phyloP scores from a whole-genome alignment of 164 flowering plant species.

The Cinnamomum micranthum region DNA sequence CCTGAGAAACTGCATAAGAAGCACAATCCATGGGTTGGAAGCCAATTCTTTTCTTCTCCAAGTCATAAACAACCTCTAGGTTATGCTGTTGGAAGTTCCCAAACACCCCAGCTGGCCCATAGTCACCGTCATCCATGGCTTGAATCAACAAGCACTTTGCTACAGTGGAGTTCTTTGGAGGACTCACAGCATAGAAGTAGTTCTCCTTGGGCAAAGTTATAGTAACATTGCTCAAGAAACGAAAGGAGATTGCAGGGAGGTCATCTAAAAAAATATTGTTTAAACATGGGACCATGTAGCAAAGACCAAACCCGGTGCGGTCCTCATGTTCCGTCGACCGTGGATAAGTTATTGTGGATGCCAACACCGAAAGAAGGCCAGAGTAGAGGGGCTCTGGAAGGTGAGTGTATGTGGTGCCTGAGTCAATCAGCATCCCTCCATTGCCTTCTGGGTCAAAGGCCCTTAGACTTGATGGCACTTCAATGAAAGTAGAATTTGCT shows the following conservation, averaged over 20 bases:
- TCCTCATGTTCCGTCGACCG: conserved; percentile 38
- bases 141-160: conserved; percentile 60
- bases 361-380: conserved; percentile 30
- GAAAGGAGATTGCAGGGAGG: conserved; percentile 50
- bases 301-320: conserved; percentile 56
- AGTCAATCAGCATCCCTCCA: conserved; percentile 72
- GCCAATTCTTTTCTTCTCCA: conserved; percentile 65
- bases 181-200: conserved; percentile 52
- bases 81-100: conserved; percentile 78
- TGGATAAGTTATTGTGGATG: conserved; percentile 31
- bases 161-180: conserved; percentile 41
- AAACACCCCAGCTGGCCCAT: conserved; percentile 66
- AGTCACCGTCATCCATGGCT: conserved; percentile 49
- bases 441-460: conserved; percentile 55
- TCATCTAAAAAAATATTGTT: conserved; percentile 19
- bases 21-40: conserved; percentile 68
- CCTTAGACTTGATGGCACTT: conserved; percentile 39
- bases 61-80: conserved; percentile 64
- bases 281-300: conserved; percentile 51
- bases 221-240: conserved; percentile 59
- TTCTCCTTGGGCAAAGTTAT: conserved; percentile 48
- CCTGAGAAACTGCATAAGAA: conserved; percentile 38
- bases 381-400: conserved; percentile 57
- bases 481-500: conserved; percentile 23
- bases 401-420: conserved; percentile 77